A percentile compares a stretch with the other conserved stretches of the same genome.
phyloP scores from a whole-genome alignment of 176 grass and related monocot genomes.

The Carex littledalei region DNA sequence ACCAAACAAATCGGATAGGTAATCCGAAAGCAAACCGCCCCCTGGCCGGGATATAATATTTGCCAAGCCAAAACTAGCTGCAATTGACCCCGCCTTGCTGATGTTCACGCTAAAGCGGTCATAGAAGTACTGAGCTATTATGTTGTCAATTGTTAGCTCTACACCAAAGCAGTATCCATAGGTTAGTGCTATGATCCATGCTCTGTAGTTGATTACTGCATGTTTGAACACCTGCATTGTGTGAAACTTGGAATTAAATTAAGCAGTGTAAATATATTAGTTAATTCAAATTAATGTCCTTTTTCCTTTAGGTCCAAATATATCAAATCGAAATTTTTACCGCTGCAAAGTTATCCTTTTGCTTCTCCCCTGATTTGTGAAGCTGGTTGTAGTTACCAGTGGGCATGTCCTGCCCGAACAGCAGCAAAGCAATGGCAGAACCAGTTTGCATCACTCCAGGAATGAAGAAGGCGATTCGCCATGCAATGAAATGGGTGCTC shows the following conservation, averaged over 20 bases:
- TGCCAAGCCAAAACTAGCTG: conserved; percentile 82
- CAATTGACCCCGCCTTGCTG: conserved; percentile 55
- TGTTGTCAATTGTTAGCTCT: conserved; percentile 88
- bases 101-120: conserved; percentile 80
- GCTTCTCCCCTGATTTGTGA: conserved; percentile 58
- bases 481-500: conserved; percentile 65
- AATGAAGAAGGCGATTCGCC: conserved; percentile 86
- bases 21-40: conserved; percentile 66
- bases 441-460: conserved; percentile 68
- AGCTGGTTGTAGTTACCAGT: conserved; percentile 62
- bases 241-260: background rate
- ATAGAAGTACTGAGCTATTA: conserved; percentile 88
- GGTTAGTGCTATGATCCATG: conserved; percentile 72
- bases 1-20: conserved; percentile 50
- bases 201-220: conserved; percentile 65
- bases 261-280: background rate
- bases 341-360: conserved; percentile 70
- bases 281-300: background rate
- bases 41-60: conserved; percentile 71
- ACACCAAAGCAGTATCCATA: conserved; percentile 94
- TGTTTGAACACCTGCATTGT: conserved; percentile 41
- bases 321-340: background rate
- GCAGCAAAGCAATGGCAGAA: conserved; percentile 56
- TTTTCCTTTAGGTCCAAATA: background rate
- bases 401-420: conserved; percentile 83